A percentile compares a stretch with the other conserved stretches of the same genome.
Evolutionary conservation across 257 asterid genomes (phyloP).

Genomic region (Solanum chilense): DNA sequence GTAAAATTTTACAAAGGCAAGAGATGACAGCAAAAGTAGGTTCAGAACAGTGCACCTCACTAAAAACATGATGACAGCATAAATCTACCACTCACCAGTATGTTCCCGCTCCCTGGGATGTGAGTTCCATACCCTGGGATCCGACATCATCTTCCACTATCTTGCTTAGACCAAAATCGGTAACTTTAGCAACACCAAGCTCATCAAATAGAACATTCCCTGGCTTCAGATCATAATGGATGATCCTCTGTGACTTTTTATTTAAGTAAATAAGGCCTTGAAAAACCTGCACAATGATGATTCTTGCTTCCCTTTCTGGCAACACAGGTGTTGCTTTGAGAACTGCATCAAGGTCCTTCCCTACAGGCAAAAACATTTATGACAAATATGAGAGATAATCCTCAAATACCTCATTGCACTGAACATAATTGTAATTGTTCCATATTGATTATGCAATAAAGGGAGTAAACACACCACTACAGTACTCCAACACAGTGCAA

Average conservation of each 20-base stretch:
- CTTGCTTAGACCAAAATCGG: conserved; percentile 99
- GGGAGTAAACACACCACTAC: conserved; percentile 59
- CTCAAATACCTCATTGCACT: background rate
- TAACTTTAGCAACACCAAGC: conserved; percentile 74
- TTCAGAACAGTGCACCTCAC: background rate
- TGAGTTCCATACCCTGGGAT: conserved; percentile 99
- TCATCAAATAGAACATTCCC: conserved; percentile 97
- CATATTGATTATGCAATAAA: background rate
- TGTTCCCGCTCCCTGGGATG: conserved; percentile 99
- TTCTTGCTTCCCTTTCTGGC: conserved; percentile 91
- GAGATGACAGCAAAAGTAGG: background rate
- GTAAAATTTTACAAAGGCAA: background rate
- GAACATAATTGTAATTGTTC: background rate
- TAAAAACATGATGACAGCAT: background rate
- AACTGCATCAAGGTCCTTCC: conserved; percentile 97
- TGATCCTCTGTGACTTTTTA: conserved; percentile 82
- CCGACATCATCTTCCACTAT: conserved; percentile 97
- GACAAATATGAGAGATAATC: background rate
- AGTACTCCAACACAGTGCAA: conserved; percentile 94
- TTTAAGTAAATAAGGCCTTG: conserved; percentile 94
- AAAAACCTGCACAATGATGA: conserved; percentile 82
- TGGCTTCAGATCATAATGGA: conserved; percentile 97
- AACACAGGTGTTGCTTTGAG: conserved; percentile 78
- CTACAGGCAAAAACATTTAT: conserved; percentile 21
- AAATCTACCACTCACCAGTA: conserved; percentile 63